Base-by-base conservation (phyloP, 495 filamentous ascomycete genomes). In the Penicillium manginii region DNA sequence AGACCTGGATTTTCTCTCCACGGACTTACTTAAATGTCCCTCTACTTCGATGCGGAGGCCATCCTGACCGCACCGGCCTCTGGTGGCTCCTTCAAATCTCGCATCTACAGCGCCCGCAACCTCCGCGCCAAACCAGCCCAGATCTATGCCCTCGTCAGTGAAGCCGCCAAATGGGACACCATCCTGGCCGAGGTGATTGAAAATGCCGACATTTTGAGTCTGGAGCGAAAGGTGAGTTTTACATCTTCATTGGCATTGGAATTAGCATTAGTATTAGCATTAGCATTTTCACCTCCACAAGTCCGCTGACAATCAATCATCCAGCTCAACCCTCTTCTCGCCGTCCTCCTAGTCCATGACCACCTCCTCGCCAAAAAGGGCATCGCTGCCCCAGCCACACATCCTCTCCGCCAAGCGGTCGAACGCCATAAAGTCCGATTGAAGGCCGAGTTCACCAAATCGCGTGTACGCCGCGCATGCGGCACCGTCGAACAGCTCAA, bases 31-130 rank as follows among this genome's bases (percentile, higher is more conserved):
- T 45, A 58, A 43, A 96, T 98, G 94, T 96, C 93, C 48, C 90
- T 98, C 58, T 98, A 98, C 75, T 88, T 94, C 70, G 94, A 98
- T 74, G 88, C 92, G 22, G 91, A 90, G 4, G 74, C 80, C 9
- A 74, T 97, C 40, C 76, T 98, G 50, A 83, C 83, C 3, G 82
- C 82, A 17, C 73, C 86, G n/a, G 83, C 83, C 14, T 68, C 79
- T 12, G 84, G 86, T 21, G 90, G 89, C 32, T 93, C 86, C n/a
- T 82, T 96, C 66, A 94, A 92, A 69, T 88, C 91, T 2, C 79
- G 89, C 29, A 81, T 96, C 52, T 97, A 91, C 73, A 78, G 68
- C 35, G 78, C 82, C 54, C 83, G 83, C 52, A 76, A 79, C 19
- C 72, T 90, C 17, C 93, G 92, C 58, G 91, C 90, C 1, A 81